phyloP scores from a whole-genome alignment of 2,329 filamentous ascomycete genomes.

The Penicillium oxalicum region DNA sequence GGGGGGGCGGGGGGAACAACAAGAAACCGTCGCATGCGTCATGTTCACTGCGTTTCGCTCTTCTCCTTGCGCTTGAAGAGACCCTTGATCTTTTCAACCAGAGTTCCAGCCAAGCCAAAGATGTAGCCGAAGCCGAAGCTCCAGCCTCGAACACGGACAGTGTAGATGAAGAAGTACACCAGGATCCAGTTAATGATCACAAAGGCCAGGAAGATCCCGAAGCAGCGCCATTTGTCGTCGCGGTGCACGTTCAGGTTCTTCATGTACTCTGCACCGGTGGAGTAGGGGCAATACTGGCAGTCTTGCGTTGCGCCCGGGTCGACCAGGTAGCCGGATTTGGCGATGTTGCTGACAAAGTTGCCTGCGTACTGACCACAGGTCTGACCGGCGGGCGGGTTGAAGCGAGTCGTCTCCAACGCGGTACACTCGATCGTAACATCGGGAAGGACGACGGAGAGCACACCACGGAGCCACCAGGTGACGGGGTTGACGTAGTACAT shows the following conservation, averaged over 20 bases:
- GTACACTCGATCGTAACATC: slow-evolving; percentile 49
- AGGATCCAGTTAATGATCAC: slow-evolving; percentile 64
- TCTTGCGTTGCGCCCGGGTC: slow-evolving; percentile 53
- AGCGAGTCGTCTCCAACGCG: slow-evolving; percentile 54
- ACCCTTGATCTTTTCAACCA: slow-evolving; percentile 29
- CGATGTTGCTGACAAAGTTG: slow-evolving; percentile 48
- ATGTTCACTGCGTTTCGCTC: slow-evolving; percentile 10
- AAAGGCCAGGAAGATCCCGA: slow-evolving; percentile 68
- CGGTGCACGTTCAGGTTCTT: slow-evolving; percentile 50
- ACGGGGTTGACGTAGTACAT: slow-evolving; percentile 62
- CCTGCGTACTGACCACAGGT: slow-evolving; percentile 62
- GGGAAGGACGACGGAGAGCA: slow-evolving; percentile 58
- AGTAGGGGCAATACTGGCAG: slow-evolving; percentile 67
- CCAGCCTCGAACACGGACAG: slow-evolving; percentile 64
- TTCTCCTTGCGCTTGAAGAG: slow-evolving; percentile 20
- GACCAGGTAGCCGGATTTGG: slow-evolving; percentile 55
- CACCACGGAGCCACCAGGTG: slow-evolving; percentile 67
- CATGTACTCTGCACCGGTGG: slow-evolving; percentile 61
- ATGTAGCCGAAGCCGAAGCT: slow-evolving; percentile 60
- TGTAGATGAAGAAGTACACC: slow-evolving; percentile 73
- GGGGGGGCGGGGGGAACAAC: background rate
- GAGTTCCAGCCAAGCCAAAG: slow-evolving; percentile 46
- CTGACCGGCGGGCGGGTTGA: slow-evolving; percentile 58
- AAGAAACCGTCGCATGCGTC: slow-evolving; percentile 1
- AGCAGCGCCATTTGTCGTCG: slow-evolving; percentile 63